These are phyloP conservation scores for Pilatotrama ljubarskyi DNA, from an alignment of 768 basidiomycete species.

Conservation along the genomic window DNA sequence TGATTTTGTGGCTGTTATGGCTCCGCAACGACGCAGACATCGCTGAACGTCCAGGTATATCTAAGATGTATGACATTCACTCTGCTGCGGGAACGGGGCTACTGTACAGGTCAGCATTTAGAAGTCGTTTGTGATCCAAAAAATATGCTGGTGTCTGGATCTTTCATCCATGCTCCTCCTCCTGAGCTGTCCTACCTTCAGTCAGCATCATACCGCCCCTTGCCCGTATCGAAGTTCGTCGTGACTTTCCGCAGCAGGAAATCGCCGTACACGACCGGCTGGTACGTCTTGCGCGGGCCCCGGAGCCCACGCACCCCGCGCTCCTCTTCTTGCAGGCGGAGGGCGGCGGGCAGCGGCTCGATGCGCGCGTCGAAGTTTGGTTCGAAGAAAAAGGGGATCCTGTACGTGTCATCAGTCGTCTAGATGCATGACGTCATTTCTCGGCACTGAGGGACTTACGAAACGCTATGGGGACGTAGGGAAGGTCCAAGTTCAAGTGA, in stretches of 20 bases:
- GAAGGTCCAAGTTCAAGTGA: neutral
- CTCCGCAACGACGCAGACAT: too few species aligned
- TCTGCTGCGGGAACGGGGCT: too few species aligned
- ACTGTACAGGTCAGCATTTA: too few species aligned
- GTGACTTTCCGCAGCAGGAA: slow-evolving; percentile 75
- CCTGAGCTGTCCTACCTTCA: neutral
- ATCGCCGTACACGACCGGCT: slow-evolving; percentile 72
- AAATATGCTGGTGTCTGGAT: neutral
- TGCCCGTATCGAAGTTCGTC: slow-evolving; percentile 60
- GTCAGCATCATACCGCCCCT: slow-evolving; percentile 33
- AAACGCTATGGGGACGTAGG: slow-evolving; percentile 49
- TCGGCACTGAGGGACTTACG: slow-evolving; percentile 45
- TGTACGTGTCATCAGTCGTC: slow-evolving; percentile 28
- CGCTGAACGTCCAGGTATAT: too few species aligned
- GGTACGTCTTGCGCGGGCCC: slow-evolving; percentile 34
- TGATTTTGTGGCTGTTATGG: too few species aligned
- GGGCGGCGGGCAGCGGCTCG: slow-evolving; percentile 61
- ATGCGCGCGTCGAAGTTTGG: slow-evolving; percentile 79
- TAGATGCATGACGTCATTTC: neutral
- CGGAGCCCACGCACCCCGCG: slow-evolving; percentile 18
- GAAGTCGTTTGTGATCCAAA: too few species aligned
- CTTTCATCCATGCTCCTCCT: neutral
- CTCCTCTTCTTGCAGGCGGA: slow-evolving; percentile 42
- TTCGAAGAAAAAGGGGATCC: slow-evolving; percentile 93
- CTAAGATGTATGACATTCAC: too few species aligned